Evolutionary conservation across 306 rosid genomes (phyloP), one percentile per base, ranked within the genome.

Genomic region (Ochetophila trinervis): DNA sequence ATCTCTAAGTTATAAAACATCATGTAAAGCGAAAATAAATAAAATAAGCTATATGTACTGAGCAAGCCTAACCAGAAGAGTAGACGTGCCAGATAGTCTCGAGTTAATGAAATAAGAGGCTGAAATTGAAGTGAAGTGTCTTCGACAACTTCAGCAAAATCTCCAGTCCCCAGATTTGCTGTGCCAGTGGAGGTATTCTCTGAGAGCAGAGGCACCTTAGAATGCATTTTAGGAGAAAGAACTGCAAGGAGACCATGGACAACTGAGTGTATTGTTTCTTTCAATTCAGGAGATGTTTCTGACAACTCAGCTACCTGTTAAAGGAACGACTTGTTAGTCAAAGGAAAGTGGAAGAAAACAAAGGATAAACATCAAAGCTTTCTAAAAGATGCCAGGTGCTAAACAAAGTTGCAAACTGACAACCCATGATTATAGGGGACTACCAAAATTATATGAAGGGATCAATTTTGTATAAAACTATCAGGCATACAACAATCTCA

Each of bases 171-270:
- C 8, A 61, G 72, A 80, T 76, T 77, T 56, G 68, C 58, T 36
- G 76, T 27, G 76, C 95, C 87, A 57, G 82, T 34, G 20, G 89
- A 59, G 60, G 86, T 47, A 75, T 81, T 89, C 63, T 87, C 91
- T 48, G 91, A 84, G 57, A 56, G 68, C 60, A 79, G 72, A 59
- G 93, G 87, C 42, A 82, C 88, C 76, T 83, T 86, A 19, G 98
- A 89, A 68, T 89, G 94, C 86, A 93, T 87, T 82, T 71, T 93
- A 0, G 97, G 96, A 75, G 98, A 89, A 72, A 93, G 94, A 57
- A 96, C 87, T 24, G 98, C 98, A 20, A 93, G 91, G 48, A 93
- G 96, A 70, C 98, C 98, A 57, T 93, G 94, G 62, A 93, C 83
- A 66, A 89, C 88, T 74, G 97, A 89, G 63, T 81, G 82, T 75